Percentiles rank a stretch among this genome's conserved stretches.
phyloP scores from a whole-genome alignment of 495 filamentous ascomycete species.

The Trichoderma orchidacearum region DNA sequence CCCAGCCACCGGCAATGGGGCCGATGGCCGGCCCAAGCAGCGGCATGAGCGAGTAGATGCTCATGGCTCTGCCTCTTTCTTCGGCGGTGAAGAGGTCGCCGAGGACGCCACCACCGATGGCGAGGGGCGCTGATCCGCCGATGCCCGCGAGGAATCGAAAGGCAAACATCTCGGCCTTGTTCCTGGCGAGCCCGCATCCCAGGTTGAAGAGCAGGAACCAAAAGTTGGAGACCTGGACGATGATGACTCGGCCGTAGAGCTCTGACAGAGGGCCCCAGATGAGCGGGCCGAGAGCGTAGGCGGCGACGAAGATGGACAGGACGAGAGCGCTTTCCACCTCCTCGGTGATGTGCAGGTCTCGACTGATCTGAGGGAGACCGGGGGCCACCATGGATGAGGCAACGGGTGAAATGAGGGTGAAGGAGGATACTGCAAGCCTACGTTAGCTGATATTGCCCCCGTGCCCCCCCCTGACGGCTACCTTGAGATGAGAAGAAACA shows the following conservation, averaged over 20 bases:
- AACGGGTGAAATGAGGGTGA: conserved; percentile 60
- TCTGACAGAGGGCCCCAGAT: conserved; percentile 51
- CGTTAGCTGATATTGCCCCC: neutral
- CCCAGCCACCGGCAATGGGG: conserved; percentile 51
- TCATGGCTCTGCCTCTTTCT: conserved; percentile 49
- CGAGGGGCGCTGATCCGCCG: conserved; percentile 36
- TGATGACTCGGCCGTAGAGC: conserved; percentile 44
- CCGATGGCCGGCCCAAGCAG: conserved; percentile 55
- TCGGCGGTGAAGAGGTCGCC: conserved; percentile 49
- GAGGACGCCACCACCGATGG: conserved; percentile 46
- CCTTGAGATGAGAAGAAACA: neutral
- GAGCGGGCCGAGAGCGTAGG: conserved; percentile 46
- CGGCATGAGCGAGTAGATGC: conserved; percentile 48
- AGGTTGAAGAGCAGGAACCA: conserved; percentile 44
- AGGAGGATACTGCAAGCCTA: conserved; percentile 26
- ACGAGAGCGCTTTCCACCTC: conserved; percentile 42
- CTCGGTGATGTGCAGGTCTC: conserved; percentile 46
- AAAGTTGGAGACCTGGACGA: conserved; percentile 39
- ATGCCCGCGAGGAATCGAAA: conserved; percentile 45
- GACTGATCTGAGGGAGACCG: conserved; percentile 37
- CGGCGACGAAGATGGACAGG: conserved; percentile 62
- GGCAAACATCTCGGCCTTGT: conserved; percentile 36
- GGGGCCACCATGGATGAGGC: conserved; percentile 62
- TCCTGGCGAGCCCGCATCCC: conserved; percentile 41
- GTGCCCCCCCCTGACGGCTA: no score